Conservation (phyloP, 352 stramenopile genomes). For the Globisporangium sylvaticum region DNA sequence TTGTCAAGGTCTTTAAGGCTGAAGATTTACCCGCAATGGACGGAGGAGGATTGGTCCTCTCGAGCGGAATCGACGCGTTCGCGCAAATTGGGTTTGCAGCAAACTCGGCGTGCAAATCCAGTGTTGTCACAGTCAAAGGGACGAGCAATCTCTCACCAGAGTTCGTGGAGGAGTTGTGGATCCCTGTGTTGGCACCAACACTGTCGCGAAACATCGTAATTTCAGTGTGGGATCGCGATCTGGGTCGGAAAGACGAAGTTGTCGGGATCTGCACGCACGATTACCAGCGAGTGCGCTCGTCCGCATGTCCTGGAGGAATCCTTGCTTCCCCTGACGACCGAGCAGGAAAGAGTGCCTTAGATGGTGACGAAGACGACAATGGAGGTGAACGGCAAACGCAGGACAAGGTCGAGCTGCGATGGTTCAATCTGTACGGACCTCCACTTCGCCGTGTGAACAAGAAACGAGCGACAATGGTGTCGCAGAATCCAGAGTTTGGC, state of each 20-base stretch:
- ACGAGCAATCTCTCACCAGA: constrained; percentile 38
- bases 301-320: constrained; percentile 25
- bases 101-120: constrained; percentile 39
- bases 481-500: constrained; percentile 57
- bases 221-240: constrained; percentile 80
- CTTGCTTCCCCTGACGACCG: constrained; percentile 5
- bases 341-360: not conserved
- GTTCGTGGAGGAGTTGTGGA: constrained; percentile 84
- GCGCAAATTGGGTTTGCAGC: constrained; percentile 68
- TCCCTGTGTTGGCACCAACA: constrained; percentile 75
- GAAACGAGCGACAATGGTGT: constrained; percentile 45
- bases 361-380: not conserved
- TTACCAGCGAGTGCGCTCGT: constrained; percentile 53
- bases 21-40: constrained; percentile 87
- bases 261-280: constrained; percentile 68
- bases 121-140: constrained; percentile 63
- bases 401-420: constrained; percentile 39
- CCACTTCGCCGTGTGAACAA: constrained; percentile 50
- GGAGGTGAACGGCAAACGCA: not conserved
- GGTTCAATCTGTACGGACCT: constrained; percentile 87
- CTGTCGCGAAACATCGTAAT: constrained; percentile 69
- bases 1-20: constrained; percentile 71
- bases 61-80: constrained; percentile 80
- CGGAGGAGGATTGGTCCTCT: constrained; percentile 31
- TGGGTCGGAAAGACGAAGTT: constrained; percentile 61